phyloP scores from a whole-genome alignment of 495 filamentous ascomycete genomes.

The Massariosphaeria phaeospora region DNA sequence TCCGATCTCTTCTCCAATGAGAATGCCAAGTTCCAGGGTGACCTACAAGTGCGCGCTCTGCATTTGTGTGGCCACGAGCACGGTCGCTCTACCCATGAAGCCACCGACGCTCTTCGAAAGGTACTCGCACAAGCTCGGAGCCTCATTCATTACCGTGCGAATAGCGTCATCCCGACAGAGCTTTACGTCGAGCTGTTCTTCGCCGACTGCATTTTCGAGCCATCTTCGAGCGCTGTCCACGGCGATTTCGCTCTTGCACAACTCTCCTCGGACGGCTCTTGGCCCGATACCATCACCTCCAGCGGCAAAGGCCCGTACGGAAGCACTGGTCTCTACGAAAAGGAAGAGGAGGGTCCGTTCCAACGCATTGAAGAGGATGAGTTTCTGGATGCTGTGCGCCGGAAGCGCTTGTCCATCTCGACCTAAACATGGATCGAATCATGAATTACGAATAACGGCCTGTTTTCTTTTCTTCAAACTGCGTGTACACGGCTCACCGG shows the following conservation, averaged over 20 bases:
- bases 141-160: conserved; percentile 35
- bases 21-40: conserved; percentile 46
- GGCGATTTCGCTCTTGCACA: conserved; percentile 46
- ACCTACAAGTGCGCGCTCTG: conserved; percentile 47
- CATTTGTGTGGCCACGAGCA: conserved; percentile 42
- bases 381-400: conserved; percentile 43
- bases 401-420: conserved; percentile 36
- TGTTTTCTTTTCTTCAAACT: background rate
- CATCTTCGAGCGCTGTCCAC: conserved; percentile 44
- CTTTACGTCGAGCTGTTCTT: conserved; percentile 48
- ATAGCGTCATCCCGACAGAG: conserved; percentile 27
- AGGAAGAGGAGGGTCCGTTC: conserved; percentile 43
- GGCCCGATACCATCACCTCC: conserved; percentile 37
- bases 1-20: conserved; percentile 45
- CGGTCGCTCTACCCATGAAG: conserved; percentile 30
- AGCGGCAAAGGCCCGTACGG: conserved; percentile 52
- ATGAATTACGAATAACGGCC: conserved; percentile 10
- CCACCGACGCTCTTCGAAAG: conserved; percentile 33
- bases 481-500: background rate
- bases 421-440: conserved; percentile 9
- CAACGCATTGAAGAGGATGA: conserved; percentile 45
- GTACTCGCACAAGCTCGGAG: conserved; percentile 43
- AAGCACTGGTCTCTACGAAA: conserved; percentile 50
- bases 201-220: conserved; percentile 47
- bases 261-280: conserved; percentile 39